These are phyloP conservation scores for Ustilago sp. DNA, from an alignment of 1,284 basidiomycete species.

Conservation along the genomic window DNA sequence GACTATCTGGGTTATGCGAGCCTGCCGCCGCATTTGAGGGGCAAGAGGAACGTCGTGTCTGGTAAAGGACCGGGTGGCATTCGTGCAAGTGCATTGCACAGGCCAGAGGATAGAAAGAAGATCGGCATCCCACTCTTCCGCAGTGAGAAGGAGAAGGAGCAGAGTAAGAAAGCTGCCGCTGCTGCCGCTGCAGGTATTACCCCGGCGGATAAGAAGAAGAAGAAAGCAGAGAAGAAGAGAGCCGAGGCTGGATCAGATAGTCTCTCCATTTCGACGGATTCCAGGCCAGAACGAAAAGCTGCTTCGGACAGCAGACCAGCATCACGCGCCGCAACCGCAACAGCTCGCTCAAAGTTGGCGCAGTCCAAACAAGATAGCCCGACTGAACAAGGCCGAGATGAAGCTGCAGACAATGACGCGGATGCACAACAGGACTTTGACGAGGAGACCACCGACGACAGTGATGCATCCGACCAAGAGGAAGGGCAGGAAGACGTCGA, in stretches of 20 bases:
- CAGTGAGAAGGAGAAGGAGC: constrained; percentile 77
- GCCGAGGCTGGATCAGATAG: constrained; percentile 33
- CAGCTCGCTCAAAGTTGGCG: constrained; percentile 12
- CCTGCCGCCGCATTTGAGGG: constrained; percentile 83
- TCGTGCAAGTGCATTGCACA: constrained; percentile 47
- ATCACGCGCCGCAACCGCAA: not conserved
- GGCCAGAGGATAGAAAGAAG: constrained; percentile 62
- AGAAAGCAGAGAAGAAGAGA: constrained; percentile 37
- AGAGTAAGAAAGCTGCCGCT: constrained; percentile 60
- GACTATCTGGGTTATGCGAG: constrained; percentile 89
- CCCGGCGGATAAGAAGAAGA: constrained; percentile 42
- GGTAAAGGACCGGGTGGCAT: constrained; percentile 62
- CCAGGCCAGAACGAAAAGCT: constrained; percentile 13
- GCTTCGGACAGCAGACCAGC: constrained; percentile 7
- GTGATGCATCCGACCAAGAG: constrained; percentile 45
- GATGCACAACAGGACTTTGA: constrained; percentile 11
- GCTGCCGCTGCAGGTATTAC: constrained; percentile 52
- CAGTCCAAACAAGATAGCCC: constrained; percentile 12
- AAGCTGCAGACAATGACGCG: not conserved
- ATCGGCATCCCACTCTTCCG: constrained; percentile 78
- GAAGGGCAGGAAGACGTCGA: constrained; percentile 50
- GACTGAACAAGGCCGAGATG: not conserved
- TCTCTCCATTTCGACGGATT: constrained; percentile 23
- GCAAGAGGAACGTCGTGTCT: constrained; percentile 81
- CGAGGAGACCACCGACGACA: constrained; percentile 28